Evolutionary conservation across 1,139 yeast species (phyloP).

Genomic region (Saccharomyces hybrid): DNA sequence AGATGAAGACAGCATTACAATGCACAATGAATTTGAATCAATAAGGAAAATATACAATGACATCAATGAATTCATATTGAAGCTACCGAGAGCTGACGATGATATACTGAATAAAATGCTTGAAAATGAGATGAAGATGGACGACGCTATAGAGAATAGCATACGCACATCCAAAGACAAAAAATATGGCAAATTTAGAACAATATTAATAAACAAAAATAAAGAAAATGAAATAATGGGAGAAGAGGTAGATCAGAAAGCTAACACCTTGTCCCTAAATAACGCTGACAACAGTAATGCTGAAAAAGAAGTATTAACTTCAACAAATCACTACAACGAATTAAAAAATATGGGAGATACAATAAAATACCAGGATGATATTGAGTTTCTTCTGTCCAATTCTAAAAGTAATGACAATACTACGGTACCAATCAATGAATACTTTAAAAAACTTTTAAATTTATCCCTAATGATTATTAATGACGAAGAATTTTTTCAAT

Average conservation of each 20-base stretch:
- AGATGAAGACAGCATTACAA: neutral
- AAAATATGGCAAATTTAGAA: slow-evolving; percentile 13
- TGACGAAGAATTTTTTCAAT: slow-evolving; percentile 15
- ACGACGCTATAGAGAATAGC: neutral
- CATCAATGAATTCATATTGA: slow-evolving; percentile 10
- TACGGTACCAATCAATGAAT: slow-evolving; percentile 4
- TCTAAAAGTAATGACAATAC: slow-evolving; percentile 4
- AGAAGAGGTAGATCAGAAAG: slow-evolving; percentile 5
- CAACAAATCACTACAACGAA: slow-evolving; percentile 22
- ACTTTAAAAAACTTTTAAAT: slow-evolving; percentile 15
- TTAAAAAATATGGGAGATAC: slow-evolving; percentile 24
- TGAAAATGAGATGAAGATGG: slow-evolving; percentile 4
- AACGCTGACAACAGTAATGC: neutral
- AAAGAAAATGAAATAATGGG: slow-evolving; percentile 9
- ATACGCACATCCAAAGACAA: neutral
- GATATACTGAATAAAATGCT: slow-evolving; percentile 6
- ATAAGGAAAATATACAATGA: slow-evolving; percentile 10
- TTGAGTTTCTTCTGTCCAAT: slow-evolving; percentile 19
- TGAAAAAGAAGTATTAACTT: slow-evolving; percentile 1
- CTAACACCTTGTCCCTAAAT: neutral
- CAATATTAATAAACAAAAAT: slow-evolving; percentile 10
- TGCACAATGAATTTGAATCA: slow-evolving; percentile 1
- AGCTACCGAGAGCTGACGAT: slow-evolving; percentile 8
- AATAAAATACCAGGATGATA: slow-evolving; percentile 25
- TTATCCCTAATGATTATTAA: slow-evolving; percentile 16